A percentile compares a stretch with the other conserved stretches of the same genome.
Conservation (phyloP, 2,329 filamentous ascomycete species). For the Macrophomina tecta region DNA sequence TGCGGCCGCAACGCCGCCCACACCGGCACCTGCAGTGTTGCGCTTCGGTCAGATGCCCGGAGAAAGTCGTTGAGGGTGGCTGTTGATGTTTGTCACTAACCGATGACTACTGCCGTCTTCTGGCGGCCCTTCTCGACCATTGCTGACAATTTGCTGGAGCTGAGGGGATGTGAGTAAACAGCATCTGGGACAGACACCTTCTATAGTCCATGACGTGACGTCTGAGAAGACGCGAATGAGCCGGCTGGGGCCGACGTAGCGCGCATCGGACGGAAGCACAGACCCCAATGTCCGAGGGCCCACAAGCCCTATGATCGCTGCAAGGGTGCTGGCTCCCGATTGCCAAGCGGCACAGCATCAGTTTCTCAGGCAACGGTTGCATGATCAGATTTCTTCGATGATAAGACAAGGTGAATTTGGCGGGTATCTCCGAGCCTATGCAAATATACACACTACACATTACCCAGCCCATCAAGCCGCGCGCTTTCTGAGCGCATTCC, state of each 20-base stretch:
- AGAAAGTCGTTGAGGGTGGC: slow-evolving; percentile 5
- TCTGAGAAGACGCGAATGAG: neutral
- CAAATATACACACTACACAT: slow-evolving; percentile 14
- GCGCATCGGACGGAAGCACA: neutral
- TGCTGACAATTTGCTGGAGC: neutral
- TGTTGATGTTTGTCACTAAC: slow-evolving; percentile 42
- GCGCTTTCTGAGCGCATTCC: slow-evolving; percentile 56
- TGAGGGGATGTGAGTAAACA: neutral
- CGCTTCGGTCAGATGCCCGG: neutral
- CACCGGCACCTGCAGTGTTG: slow-evolving; percentile 64
- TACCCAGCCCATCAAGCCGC: slow-evolving; percentile 2
- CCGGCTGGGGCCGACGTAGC: slow-evolving; percentile 1
- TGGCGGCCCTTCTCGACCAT: slow-evolving; percentile 30
- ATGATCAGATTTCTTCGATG: neutral
- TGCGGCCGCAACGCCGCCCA: slow-evolving; percentile 73
- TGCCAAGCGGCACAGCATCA: slow-evolving; percentile 1
- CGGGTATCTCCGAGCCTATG: slow-evolving; percentile 21
- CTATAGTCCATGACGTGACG: slow-evolving; percentile 20
- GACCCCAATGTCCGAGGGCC: neutral
- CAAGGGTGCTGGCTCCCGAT: neutral
- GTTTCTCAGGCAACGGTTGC: neutral
- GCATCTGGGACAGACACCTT: neutral
- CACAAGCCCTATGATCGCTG: slow-evolving; percentile 14
- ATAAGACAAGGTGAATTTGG: neutral
- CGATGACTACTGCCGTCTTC: slow-evolving; percentile 61